Base-by-base conservation (phyloP, 108 stramenopile species). In the Schizochytrium sp. region DNA sequence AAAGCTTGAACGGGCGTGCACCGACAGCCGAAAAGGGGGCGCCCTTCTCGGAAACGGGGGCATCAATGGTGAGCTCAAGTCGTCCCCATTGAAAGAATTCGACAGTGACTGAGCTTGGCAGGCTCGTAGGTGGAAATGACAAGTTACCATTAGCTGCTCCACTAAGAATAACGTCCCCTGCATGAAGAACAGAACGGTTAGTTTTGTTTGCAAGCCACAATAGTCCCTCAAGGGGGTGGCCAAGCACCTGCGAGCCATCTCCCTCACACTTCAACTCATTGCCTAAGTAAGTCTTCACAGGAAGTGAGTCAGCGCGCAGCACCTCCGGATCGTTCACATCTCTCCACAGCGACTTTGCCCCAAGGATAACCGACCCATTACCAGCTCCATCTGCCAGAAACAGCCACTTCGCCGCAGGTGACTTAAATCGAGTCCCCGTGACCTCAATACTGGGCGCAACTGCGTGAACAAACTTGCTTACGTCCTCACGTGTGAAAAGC, bases 321-420 rank as follows among this genome's bases (percentile, higher is more conserved):
- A 69, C 64, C 64, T 69, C 64, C 42, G 64, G 12, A 15, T 69
- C 64, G 1, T 15, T 7, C 19, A 69, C 64, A 15, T 69, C 64
- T 12, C 64, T 38, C 64, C 64, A 69, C 64, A 69, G 44, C 0
- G 64, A 69, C 64, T 69, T 69, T 38, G 64, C 64, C 42, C 64
- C 64, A 38, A 69, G 64, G 19, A 69, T 8, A 38, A 69, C 64
- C 64, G 64, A 69, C 10, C 64, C 64, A 38, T 69, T 69, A 44
- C 64, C 64, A 44, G 64, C 64, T 38, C 64, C 64, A 15, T 69
- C 64, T 13, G 64, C 64, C 12, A 69, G 64, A 69, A 69, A 69
- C 42, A 69, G 12, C 0, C 64, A 38, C 40, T 38, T 38, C 64
- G 64, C 64, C 12, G 15, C 64, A 8, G 64, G 12, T 28, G 64